These are phyloP conservation scores for Fusarium sp. DNA, from an alignment of 2,329 filamentous ascomycete species.

Conservation along the genomic window DNA sequence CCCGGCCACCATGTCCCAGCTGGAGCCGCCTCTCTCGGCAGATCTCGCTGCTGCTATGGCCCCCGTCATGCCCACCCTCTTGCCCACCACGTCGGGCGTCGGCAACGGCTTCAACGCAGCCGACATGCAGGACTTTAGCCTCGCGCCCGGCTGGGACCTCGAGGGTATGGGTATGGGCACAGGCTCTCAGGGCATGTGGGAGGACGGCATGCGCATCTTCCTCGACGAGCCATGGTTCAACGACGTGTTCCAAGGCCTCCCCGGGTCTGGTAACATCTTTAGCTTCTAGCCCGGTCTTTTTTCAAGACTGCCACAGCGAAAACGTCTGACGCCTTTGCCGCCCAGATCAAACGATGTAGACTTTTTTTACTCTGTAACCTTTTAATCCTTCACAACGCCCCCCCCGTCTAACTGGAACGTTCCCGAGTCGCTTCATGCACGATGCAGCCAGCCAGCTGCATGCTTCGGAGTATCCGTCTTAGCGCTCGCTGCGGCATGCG, in stretches of 20 bases:
- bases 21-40: conserved; percentile 28
- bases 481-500: conserved; percentile 10
- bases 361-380: background rate
- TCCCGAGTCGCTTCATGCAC: conserved; percentile 7
- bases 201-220: conserved; percentile 52
- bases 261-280: conserved; percentile 49
- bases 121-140: conserved; percentile 38
- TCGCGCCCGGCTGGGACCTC: conserved; percentile 47
- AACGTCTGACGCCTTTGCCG: conserved; percentile 3
- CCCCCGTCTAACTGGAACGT: conserved; percentile 3
- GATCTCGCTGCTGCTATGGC: conserved; percentile 46
- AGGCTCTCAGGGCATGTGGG: conserved; percentile 46
- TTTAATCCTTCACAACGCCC: conserved; percentile 1
- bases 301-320: background rate
- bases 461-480: background rate
- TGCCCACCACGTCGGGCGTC: conserved; percentile 18
- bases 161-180: conserved; percentile 46
- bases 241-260: conserved; percentile 52
- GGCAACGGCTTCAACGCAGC: conserved; percentile 25
- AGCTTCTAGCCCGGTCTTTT: conserved; percentile 43
- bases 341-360: conserved; percentile 2
- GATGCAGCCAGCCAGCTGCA: conserved; percentile 5
- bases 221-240: conserved; percentile 57
- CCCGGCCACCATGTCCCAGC: conserved; percentile 24
- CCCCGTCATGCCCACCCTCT: conserved; percentile 37